Conservation (phyloP, 495 filamentous ascomycete genomes). For the Trichocladium antarcticum region DNA sequence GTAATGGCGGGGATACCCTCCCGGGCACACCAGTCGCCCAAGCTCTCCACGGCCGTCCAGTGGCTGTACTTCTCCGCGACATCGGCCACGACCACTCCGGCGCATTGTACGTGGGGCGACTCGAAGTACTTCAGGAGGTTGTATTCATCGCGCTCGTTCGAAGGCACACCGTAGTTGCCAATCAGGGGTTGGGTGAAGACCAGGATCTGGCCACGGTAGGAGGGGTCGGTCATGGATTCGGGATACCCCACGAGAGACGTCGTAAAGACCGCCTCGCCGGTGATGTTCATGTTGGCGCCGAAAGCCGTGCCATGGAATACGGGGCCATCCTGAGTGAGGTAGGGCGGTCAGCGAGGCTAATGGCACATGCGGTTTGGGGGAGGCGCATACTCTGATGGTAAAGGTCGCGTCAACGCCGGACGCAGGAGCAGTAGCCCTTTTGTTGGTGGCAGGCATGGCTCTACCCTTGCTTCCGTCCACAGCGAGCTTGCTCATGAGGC, state of each 20-base stretch:
- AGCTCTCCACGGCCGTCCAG: constrained; percentile 93
- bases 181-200: constrained; percentile 99
- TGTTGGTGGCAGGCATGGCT: constrained; percentile 35
- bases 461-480: constrained; percentile 55
- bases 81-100: constrained; percentile 90
- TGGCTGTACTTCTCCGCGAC: constrained; percentile 89
- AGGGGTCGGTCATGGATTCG: constrained; percentile 96
- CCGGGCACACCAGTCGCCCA: constrained; percentile 87
- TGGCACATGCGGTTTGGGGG: not conserved
- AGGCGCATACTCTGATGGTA: constrained; percentile 63
- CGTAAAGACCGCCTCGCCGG: constrained; percentile 90
- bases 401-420: constrained; percentile 73
- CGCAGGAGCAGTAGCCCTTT: constrained; percentile 46
- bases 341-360: constrained; percentile 1
- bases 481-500: constrained; percentile 39
- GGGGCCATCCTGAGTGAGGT: constrained; percentile 54
- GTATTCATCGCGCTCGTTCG: constrained; percentile 59
- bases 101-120: constrained; percentile 91
- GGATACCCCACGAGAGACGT: constrained; percentile 91
- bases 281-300: constrained; percentile 82
- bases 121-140: constrained; percentile 88
- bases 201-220: constrained; percentile 95
- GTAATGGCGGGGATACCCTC: constrained; percentile 95
- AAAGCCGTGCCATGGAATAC: constrained; percentile 92
- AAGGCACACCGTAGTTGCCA: constrained; percentile 95